Conservation (phyloP, 192 early-diverging fungal species). For the Mortierella claussenii region DNA sequence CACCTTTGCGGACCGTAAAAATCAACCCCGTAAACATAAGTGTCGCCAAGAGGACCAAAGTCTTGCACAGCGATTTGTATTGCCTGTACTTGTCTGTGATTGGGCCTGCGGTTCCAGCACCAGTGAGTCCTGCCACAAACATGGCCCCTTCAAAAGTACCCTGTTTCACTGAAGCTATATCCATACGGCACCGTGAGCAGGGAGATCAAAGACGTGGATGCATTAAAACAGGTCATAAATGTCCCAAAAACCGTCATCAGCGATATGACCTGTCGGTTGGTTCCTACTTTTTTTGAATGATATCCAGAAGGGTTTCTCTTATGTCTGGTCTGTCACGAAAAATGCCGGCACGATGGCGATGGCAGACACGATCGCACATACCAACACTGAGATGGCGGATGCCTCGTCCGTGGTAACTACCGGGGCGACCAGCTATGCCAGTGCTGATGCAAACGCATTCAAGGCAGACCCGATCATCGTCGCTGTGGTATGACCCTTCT, state of each 20-base stretch:
- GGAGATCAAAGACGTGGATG: slow-evolving; percentile 49
- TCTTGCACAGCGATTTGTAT: slow-evolving; percentile 58
- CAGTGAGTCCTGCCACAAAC: slow-evolving; percentile 63
- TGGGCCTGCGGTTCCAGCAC: slow-evolving; percentile 54
- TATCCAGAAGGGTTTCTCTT: slow-evolving; percentile 23
- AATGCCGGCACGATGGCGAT: slow-evolving; percentile 49
- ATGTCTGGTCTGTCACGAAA: slow-evolving; percentile 42
- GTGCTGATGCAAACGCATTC: slow-evolving; percentile 54
- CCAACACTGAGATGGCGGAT: slow-evolving; percentile 31
- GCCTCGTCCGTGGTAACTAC: slow-evolving; percentile 28
- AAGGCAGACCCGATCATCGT: slow-evolving; percentile 58
- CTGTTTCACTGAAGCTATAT: slow-evolving; percentile 51
- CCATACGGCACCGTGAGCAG: slow-evolving; percentile 57
- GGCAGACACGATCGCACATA: slow-evolving; percentile 45
- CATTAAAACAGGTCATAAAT: slow-evolving; percentile 48
- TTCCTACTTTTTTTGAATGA: slow-evolving; percentile 26
- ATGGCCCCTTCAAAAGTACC: slow-evolving; percentile 62
- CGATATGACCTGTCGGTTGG: slow-evolving; percentile 22
- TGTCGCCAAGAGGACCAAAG: slow-evolving; percentile 45
- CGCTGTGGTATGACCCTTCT: slow-evolving; percentile 54
- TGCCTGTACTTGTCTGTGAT: slow-evolving; percentile 62
- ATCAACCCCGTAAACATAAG: slow-evolving; percentile 42
- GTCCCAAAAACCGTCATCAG: slow-evolving; percentile 24
- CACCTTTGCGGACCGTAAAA: slow-evolving; percentile 36
- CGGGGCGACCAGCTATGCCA: slow-evolving; percentile 58